Percentiles rank a stretch among this genome's conserved stretches.
Conservation (phyloP, 306 rosid species). For the Styphnolobium japonicum region DNA sequence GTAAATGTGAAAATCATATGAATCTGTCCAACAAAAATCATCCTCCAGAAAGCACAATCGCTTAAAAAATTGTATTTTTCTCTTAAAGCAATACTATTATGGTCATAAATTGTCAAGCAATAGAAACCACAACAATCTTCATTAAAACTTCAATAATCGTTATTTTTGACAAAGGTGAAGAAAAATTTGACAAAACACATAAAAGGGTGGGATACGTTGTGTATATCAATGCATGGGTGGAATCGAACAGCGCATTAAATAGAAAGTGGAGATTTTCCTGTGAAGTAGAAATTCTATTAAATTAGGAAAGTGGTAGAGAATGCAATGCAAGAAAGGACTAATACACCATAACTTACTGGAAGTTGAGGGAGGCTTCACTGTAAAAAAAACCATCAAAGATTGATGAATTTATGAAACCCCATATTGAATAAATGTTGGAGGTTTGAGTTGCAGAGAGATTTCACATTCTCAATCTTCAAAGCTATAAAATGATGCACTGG, state of each 20-base stretch:
- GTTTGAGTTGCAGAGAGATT: slow-evolving; percentile 16
- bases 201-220: slow-evolving; percentile 49
- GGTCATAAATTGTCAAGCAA: too few relatives aligned
- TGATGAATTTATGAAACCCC: slow-evolving; percentile 6
- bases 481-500: too few relatives aligned
- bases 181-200: background rate
- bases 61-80: background rate
- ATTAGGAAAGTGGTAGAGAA: background rate
- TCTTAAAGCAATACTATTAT: too few relatives aligned
- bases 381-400: too few relatives aligned
- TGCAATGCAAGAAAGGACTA: too few relatives aligned
- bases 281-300: background rate
- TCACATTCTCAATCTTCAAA: slow-evolving; percentile 16
- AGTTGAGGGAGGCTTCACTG: slow-evolving; percentile 22
- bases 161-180: too few relatives aligned
- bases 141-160: too few relatives aligned
- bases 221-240: slow-evolving; percentile 92
- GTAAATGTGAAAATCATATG: slow-evolving; percentile 7
- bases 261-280: slow-evolving; percentile 32
- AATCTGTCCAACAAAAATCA: too few relatives aligned
- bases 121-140: too few relatives aligned
- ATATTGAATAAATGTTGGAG: slow-evolving; percentile 6
- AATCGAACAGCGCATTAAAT: slow-evolving; percentile 60
- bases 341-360: too few relatives aligned
- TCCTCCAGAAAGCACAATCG: background rate